Conservation (phyloP, 1,284 basidiomycete species). For the Caloboletus firmus region DNA sequence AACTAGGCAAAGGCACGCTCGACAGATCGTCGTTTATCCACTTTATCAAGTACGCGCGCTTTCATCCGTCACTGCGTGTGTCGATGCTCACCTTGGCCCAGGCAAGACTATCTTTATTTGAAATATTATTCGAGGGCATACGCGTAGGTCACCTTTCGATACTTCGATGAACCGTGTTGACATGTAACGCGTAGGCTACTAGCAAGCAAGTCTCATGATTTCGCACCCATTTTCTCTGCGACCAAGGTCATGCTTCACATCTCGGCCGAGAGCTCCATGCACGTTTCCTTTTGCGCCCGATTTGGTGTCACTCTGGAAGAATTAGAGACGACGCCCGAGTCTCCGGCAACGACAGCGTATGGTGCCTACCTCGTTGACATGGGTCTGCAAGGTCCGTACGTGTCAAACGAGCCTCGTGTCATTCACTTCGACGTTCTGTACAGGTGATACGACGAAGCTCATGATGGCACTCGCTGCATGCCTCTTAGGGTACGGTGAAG, state of each 20-base stretch:
- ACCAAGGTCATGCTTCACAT: slow-evolving; percentile 68
- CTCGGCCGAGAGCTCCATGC: slow-evolving; percentile 71
- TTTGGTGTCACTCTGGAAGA: slow-evolving; percentile 68
- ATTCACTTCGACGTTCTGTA: not conserved
- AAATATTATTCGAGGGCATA: slow-evolving; percentile 79
- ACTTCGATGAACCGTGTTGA: not conserved
- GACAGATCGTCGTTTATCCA: slow-evolving; percentile 69
- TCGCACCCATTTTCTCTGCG: slow-evolving; percentile 64
- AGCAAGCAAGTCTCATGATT: slow-evolving; percentile 73
- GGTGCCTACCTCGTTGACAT: slow-evolving; percentile 84
- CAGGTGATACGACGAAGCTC: slow-evolving; percentile 73
- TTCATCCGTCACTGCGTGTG: not conserved
- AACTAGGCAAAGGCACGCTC: slow-evolving; percentile 73
- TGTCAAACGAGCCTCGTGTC: not conserved
- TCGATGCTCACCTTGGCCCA: slow-evolving; percentile 27
- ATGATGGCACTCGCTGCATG: slow-evolving; percentile 85
- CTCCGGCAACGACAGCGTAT: slow-evolving; percentile 75
- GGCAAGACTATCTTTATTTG: slow-evolving; percentile 77
- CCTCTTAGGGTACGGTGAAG: slow-evolving; percentile 92
- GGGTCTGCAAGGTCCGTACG: slow-evolving; percentile 59
- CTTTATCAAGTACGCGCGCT: slow-evolving; percentile 71
- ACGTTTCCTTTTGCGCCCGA: slow-evolving; percentile 66
- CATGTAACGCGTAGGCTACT: slow-evolving; percentile 52
- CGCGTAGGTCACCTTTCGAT: slow-evolving; percentile 43
- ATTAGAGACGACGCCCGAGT: slow-evolving; percentile 64